Evolutionary conservation across 2,329 filamentous ascomycete genomes (phyloP).

Genomic region (Paraphaeosphaeria minitans): DNA sequence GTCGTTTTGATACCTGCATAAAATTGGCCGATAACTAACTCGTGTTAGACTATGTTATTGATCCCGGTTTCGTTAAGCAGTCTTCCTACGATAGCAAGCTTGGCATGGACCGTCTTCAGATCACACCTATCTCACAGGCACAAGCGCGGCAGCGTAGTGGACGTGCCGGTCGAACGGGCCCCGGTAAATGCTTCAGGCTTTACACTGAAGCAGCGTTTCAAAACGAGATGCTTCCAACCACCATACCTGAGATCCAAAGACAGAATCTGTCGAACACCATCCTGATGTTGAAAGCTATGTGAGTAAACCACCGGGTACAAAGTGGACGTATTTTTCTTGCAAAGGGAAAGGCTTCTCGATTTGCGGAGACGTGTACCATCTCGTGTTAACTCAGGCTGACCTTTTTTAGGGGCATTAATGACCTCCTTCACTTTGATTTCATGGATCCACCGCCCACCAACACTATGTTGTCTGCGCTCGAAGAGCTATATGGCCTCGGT

Average conservation of each 20-base stretch:
- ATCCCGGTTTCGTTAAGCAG: constrained; percentile 97
- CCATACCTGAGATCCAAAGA: constrained; percentile 94
- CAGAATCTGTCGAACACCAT: constrained; percentile 93
- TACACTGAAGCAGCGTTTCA: constrained; percentile 97
- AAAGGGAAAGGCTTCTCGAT: too few relatives aligned
- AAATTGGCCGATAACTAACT: too few relatives aligned
- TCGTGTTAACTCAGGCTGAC: too few relatives aligned
- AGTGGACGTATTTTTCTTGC: too few relatives aligned
- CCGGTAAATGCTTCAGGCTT: constrained; percentile 85
- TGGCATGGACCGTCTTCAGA: constrained; percentile 94
- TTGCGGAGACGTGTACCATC: too few relatives aligned
- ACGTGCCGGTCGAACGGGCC: constrained; percentile 89
- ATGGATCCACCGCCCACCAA: constrained; percentile 98
- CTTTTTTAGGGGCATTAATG: constrained; percentile 99
- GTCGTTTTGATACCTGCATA: too few relatives aligned
- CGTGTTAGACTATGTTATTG: constrained; percentile 76
- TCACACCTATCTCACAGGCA: constrained; percentile 95
- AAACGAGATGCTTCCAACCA: constrained; percentile 94
- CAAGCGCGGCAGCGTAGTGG: constrained; percentile 95
- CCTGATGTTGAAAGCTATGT: constrained; percentile 98
- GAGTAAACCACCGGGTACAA: too few relatives aligned
- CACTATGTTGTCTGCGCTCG: constrained; percentile 94
- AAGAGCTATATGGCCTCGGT: constrained; percentile 90
- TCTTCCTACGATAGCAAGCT: constrained; percentile 96
- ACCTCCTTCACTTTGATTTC: constrained; percentile 95